Evolutionary conservation across 1,284 basidiomycete genomes (phyloP), one percentile per base, ranked within the genome.

Genomic region (Ustilago hordei): DNA sequence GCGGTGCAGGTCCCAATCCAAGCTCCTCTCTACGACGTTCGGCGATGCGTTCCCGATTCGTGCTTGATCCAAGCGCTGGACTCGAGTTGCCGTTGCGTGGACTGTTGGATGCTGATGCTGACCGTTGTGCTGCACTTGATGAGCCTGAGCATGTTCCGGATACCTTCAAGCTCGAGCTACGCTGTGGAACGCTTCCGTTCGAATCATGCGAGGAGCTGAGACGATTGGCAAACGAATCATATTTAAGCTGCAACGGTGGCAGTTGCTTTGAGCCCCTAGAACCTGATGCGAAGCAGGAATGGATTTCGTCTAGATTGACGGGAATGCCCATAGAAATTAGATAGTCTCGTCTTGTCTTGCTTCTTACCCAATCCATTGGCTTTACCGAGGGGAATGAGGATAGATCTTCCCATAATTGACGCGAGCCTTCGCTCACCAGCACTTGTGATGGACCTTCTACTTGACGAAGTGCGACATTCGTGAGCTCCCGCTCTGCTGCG

Each of bases 261-360:
- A 84, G 60, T 19, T 55, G 59, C 17, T 57, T 35, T 12, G 66
- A 63, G 2, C 69, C 58, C 1, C 66, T 56, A 35, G 61, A 63
- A 1, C 60, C 62, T 7, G 71, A 68, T 28, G 69, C 70, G 38
- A 60, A 69, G 4, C 67, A 65, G 4, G 74, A 77, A 34, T 75
- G 75, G 48, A 85, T 73, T 64, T 85, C 83, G 56, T 85, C 84
- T 11, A 85, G 70, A 53, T 85, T 84, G 59, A 85, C 79, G 0
- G 84, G 84, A 15, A 85, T 77, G 19, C 84, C 84, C 60, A 85
- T 76, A 34, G 83, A 73, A 12, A 85, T 85, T 56, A 84, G 78
- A 23, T 79, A 77, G 41, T 80, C 77, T 5, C 84, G 77, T 12
- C 84, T 71, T 12, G 83, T 84, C 9, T 61, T 67, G 54, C 81